Base-by-base conservation (phyloP, 1,139 yeast genomes). In the Pichia sp. region DNA sequence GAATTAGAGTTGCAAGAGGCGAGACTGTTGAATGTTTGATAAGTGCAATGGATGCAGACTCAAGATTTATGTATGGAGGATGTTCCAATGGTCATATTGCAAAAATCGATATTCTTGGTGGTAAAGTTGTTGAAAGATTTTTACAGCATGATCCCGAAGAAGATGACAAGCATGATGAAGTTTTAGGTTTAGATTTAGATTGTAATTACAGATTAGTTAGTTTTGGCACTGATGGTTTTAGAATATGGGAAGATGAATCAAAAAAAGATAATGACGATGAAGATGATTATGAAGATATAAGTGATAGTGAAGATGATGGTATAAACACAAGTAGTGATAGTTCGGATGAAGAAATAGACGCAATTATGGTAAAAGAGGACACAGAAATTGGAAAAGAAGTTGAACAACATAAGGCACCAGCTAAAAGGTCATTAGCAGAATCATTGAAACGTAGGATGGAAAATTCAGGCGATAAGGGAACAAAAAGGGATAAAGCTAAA, bases 1-100 rank as follows among this genome's bases (percentile, higher is more conserved):
- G 98, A 53, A 79, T 91, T 22, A 81, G 83, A 56, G 75, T 91
- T 10, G 76, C 82, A 48, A 81, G 78, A 55, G 83, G 80, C 42
- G 93, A 88, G 38, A 84, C 95, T 22, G 79, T 91, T 22, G 98
- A 91, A 65, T 77, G 87, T 27, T 71, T 91, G 1, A 73, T 89
- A 3, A 81, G 91, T 3, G 86, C 95, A 3, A 80, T 87, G 77
- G 84, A 85, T 59, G 82, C 81, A 50, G 88, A 84, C 51, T 76
- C 76, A 27, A 75, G 76, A 54, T 77, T 81, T 49, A 81, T 86
- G 2, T 87, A 89, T 84, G 87, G 95, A 57, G 97, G 96, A 7
- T 84, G 85, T 48, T 82, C 93, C 18, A 89, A 88, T 59, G 97
- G 97, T n/a, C 71, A 75, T 33, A 73, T 89, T 34, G 81, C 81